Evolutionary conservation across 768 basidiomycete species (phyloP).

Genomic region (Piloderma croceum): DNA sequence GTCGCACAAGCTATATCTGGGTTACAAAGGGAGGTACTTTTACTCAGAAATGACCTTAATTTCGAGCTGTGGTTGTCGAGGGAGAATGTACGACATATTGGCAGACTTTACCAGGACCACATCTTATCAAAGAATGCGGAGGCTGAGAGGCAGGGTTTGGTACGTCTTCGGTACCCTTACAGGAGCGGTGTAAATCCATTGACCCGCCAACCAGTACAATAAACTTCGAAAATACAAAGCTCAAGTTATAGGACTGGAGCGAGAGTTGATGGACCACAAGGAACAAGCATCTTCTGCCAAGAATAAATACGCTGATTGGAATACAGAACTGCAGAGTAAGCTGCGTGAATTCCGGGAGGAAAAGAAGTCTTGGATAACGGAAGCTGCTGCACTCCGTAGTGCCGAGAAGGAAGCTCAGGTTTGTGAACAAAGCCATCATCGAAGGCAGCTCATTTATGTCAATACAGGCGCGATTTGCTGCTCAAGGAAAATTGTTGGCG

Average conservation of each 20-base stretch:
- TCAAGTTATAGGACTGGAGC: slow-evolving; percentile 61
- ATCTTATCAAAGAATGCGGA: slow-evolving; percentile 71
- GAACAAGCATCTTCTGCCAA: slow-evolving; percentile 68
- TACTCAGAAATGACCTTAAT: slow-evolving; percentile 77
- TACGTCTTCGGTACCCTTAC: slow-evolving; percentile 28
- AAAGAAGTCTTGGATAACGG: slow-evolving; percentile 69
- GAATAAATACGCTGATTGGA: slow-evolving; percentile 80
- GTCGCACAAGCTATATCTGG: slow-evolving; percentile 62
- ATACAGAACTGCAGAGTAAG: slow-evolving; percentile 72
- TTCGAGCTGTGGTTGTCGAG: slow-evolving; percentile 81
- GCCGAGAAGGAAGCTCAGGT: slow-evolving; percentile 71
- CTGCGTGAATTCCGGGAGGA: slow-evolving; percentile 71
- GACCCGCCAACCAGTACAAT: slow-evolving; percentile 52
- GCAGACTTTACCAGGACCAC: slow-evolving; percentile 70
- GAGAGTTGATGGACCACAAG: slow-evolving; percentile 67
- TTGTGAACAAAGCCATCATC: slow-evolving; percentile 6
- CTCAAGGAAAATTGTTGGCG: slow-evolving; percentile 62
- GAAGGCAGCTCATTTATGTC: background rate
- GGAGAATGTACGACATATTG: slow-evolving; percentile 78
- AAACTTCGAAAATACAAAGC: slow-evolving; percentile 72
- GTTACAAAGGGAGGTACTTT: slow-evolving; percentile 69
- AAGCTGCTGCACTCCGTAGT: slow-evolving; percentile 61
- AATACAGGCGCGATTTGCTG: slow-evolving; percentile 55
- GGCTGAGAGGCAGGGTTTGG: slow-evolving; percentile 75
- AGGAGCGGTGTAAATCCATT: slow-evolving; percentile 2